These are phyloP conservation scores for Yamadazyma buinensis DNA, from an alignment of 1,139 yeast genomes.

Conservation along the genomic window DNA sequence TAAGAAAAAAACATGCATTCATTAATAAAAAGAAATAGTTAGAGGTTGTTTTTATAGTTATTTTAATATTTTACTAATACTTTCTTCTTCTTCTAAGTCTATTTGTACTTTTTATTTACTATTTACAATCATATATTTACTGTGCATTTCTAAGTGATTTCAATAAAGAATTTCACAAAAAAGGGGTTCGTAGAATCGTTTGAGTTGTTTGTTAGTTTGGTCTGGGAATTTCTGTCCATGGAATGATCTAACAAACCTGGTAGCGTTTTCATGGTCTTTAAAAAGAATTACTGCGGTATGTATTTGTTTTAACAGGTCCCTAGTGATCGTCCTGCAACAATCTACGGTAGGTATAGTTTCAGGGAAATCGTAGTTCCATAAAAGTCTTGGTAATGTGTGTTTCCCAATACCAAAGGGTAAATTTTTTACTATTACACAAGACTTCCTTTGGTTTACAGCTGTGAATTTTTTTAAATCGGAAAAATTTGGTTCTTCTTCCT, in stretches of 20 bases:
- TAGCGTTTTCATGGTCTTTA: constrained; percentile 45
- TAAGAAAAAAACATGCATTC: too few species aligned
- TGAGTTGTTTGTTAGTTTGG: constrained; percentile 25
- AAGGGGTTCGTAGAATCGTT: constrained; percentile 34
- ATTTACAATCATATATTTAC: too few species aligned
- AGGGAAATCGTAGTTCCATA: constrained; percentile 41
- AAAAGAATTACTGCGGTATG: constrained; percentile 43
- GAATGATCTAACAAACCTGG: constrained; percentile 49
- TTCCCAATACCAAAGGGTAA: constrained; percentile 39
- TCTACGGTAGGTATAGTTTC: constrained; percentile 9
- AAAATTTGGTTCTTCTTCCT: not conserved
- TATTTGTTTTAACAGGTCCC: constrained; percentile 26
- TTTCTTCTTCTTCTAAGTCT: too few species aligned
- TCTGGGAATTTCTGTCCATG: constrained; percentile 44
- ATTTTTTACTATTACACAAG: constrained; percentile 34
- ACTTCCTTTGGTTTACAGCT: constrained; percentile 9
- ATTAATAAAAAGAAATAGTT: too few species aligned
- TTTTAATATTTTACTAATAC: too few species aligned
- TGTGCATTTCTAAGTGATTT: constrained; percentile 1
- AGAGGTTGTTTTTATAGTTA: too few species aligned
- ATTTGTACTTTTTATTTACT: not conserved
- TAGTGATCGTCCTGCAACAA: constrained; percentile 19
- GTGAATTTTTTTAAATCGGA: constrained; percentile 7
- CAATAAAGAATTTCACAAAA: constrained; percentile 35
- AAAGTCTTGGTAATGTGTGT: constrained; percentile 25